These are phyloP conservation scores for Lachancea dasiensis DNA, from an alignment of 805 yeast species.

Conservation along the genomic window DNA sequence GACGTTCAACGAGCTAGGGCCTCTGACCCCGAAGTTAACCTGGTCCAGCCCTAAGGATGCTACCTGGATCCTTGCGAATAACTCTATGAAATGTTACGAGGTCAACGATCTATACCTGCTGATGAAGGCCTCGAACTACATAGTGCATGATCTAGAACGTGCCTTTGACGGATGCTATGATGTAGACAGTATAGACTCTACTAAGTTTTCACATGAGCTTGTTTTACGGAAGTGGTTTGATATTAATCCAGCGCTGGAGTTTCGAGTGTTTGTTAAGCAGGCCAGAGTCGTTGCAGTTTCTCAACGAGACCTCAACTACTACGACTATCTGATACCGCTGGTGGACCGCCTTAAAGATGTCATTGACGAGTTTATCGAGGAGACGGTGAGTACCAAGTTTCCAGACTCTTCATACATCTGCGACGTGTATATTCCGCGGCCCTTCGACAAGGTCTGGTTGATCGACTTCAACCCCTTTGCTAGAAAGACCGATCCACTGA, in stretches of 20 bases:
- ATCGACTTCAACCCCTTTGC: constrained; percentile 86
- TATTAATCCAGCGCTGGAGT: constrained; percentile 86
- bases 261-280: constrained; percentile 73
- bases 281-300: constrained; percentile 62
- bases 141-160: constrained; percentile 74
- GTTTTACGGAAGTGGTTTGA: constrained; percentile 78
- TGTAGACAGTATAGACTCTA: too few species aligned
- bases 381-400: constrained; percentile 42
- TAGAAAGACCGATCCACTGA: constrained; percentile 66
- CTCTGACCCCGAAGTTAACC: constrained; percentile 82
- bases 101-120: constrained; percentile 74
- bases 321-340: constrained; percentile 57
- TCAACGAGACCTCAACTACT: constrained; percentile 83
- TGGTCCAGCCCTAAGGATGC: constrained; percentile 98
- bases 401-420: constrained; percentile 56
- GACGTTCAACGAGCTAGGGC: constrained; percentile 44
- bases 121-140: constrained; percentile 80
- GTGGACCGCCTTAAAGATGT: constrained; percentile 41
- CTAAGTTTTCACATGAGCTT: constrained; percentile 51
- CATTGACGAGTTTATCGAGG: constrained; percentile 52
- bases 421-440: constrained; percentile 80
- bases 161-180: constrained; percentile 52
- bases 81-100: constrained; percentile 63
- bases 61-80: constrained; percentile 80
- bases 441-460: constrained; percentile 57